Evolutionary conservation across 805 yeast genomes (phyloP).

Genomic region (Danielia oregonensis): DNA sequence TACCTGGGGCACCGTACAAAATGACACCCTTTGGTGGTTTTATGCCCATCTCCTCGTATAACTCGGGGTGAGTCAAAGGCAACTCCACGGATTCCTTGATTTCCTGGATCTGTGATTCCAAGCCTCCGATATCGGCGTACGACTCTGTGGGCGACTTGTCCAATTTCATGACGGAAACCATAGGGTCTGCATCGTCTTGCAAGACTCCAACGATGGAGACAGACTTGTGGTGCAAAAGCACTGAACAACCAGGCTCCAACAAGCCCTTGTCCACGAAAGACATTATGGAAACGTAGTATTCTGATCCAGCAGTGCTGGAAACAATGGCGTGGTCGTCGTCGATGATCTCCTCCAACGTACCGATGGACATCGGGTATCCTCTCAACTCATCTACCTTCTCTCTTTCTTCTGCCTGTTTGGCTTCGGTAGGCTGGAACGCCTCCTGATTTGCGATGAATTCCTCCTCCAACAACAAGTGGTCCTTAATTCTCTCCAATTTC

Average conservation of each 20-base stretch:
- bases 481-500: slow-evolving; percentile 94
- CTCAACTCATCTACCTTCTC: slow-evolving; percentile 93
- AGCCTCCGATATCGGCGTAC: slow-evolving; percentile 95
- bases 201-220: slow-evolving; percentile 97
- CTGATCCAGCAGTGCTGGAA: slow-evolving; percentile 93
- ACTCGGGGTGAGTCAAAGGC: slow-evolving; percentile 93
- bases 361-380: slow-evolving; percentile 95
- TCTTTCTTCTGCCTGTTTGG: slow-evolving; percentile 93
- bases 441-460: slow-evolving; percentile 95
- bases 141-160: slow-evolving; percentile 97
- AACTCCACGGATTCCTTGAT: slow-evolving; percentile 95
- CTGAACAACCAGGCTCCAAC: slow-evolving; percentile 96
- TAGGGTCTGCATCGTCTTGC: slow-evolving; percentile 96
- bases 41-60: slow-evolving; percentile 98
- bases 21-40: slow-evolving; percentile 98
- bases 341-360: slow-evolving; percentile 93
- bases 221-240: slow-evolving; percentile 89
- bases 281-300: slow-evolving; percentile 91
- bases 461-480: slow-evolving; percentile 90
- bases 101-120: slow-evolving; percentile 94
- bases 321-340: slow-evolving; percentile 99
- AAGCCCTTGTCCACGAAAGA: slow-evolving; percentile 96
- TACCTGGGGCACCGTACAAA: slow-evolving; percentile 96
- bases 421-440: slow-evolving; percentile 91
- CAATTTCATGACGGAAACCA: slow-evolving; percentile 95